These are phyloP conservation scores for Yamadazyma mexicana DNA, from an alignment of 1,139 yeast species.

Conservation along the genomic window DNA sequence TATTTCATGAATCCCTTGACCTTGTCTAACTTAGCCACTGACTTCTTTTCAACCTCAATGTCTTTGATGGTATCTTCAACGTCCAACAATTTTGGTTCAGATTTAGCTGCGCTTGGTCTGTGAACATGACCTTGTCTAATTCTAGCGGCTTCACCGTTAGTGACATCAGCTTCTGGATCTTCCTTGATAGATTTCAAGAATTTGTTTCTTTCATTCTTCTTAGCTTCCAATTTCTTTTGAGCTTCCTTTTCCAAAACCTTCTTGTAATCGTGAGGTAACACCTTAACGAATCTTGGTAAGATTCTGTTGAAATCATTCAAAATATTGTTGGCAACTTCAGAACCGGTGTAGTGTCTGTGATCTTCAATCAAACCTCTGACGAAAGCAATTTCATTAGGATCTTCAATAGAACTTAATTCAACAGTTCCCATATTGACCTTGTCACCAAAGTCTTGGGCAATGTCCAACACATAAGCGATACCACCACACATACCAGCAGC, in stretches of 20 bases:
- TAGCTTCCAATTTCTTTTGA: slow-evolving; percentile 63
- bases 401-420: slow-evolving; percentile 73
- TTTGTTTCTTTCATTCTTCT: slow-evolving; percentile 56
- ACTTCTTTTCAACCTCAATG: slow-evolving; percentile 61
- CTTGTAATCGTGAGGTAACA: slow-evolving; percentile 89
- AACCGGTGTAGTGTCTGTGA: slow-evolving; percentile 91
- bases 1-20: slow-evolving; percentile 91
- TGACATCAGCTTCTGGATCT: slow-evolving; percentile 82
- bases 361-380: slow-evolving; percentile 92
- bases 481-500: slow-evolving; percentile 99
- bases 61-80: slow-evolving; percentile 86
- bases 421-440: slow-evolving; percentile 83
- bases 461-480: slow-evolving; percentile 93
- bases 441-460: slow-evolving; percentile 86
- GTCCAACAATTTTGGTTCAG: slow-evolving; percentile 86
- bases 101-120: slow-evolving; percentile 31
- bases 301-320: slow-evolving; percentile 85
- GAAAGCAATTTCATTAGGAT: slow-evolving; percentile 92
- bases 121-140: slow-evolving; percentile 50
- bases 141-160: slow-evolving; percentile 77
- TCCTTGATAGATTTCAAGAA: slow-evolving; percentile 69
- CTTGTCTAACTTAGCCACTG: slow-evolving; percentile 71
- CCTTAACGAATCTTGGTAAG: slow-evolving; percentile 89
- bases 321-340: slow-evolving; percentile 83
- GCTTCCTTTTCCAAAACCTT: slow-evolving; percentile 82